phyloP scores from a whole-genome alignment of 331 rosid species.

The Rosa hybrid region DNA sequence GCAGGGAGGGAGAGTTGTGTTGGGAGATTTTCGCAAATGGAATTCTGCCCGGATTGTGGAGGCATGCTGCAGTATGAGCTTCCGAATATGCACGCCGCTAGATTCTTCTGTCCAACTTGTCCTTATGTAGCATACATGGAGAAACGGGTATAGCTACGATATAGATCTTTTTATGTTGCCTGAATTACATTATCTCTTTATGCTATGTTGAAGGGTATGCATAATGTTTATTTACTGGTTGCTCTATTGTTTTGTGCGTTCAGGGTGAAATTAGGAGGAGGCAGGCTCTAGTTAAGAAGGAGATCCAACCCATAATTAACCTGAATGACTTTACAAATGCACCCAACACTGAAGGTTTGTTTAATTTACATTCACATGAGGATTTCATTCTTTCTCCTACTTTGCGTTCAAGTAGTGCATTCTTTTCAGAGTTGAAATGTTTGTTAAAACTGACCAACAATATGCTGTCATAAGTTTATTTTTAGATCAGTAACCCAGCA shows the following conservation, averaged over 20 bases:
- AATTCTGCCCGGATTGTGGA: slow-evolving; percentile 68
- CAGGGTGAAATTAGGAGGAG: slow-evolving; percentile 71
- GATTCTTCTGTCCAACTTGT: slow-evolving; percentile 64
- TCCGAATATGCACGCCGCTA: slow-evolving; percentile 42
- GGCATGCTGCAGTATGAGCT: slow-evolving; percentile 57
- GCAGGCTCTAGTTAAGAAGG: slow-evolving; percentile 56
- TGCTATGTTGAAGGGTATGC: slow-evolving; percentile 3
- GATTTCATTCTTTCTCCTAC: neutral
- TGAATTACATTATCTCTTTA: neutral
- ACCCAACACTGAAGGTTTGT: slow-evolving; percentile 57
- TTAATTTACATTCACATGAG: neutral
- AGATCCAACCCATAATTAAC: slow-evolving; percentile 55
- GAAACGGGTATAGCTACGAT: slow-evolving; percentile 32
- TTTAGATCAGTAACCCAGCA: neutral
- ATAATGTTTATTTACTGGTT: neutral
- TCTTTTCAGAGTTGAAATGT: neutral
- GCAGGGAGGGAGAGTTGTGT: slow-evolving; percentile 11
- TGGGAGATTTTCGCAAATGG: slow-evolving; percentile 41
- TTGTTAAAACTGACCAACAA: neutral
- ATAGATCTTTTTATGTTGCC: neutral
- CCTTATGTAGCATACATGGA: slow-evolving; percentile 57
- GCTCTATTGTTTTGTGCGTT: slow-evolving; percentile 4
- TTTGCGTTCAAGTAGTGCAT: neutral
- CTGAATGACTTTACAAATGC: slow-evolving; percentile 57
- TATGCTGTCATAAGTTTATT: neutral